Percentiles rank a stretch among this genome's conserved stretches.
These are phyloP conservation scores for Calonectria pseudoreteaudii DNA, from an alignment of 2,329 filamentous ascomycete genomes.

Conservation along the genomic window DNA sequence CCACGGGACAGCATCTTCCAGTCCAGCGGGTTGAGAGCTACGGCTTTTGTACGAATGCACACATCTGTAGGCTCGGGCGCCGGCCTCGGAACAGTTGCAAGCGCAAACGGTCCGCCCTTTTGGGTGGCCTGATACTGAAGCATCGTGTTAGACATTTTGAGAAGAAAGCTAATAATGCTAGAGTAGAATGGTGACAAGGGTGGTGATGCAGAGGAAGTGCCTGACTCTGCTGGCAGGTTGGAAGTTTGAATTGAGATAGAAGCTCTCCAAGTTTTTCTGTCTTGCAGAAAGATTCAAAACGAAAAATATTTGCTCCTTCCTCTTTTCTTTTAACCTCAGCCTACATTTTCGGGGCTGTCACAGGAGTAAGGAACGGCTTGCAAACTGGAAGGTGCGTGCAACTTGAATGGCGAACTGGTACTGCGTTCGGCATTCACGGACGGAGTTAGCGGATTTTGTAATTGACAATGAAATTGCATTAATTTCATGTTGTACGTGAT, in stretches of 20 bases:
- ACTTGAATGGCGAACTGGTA: not conserved
- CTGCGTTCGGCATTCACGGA: not conserved
- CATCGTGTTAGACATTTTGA: slow-evolving; percentile 24
- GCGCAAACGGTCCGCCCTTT: slow-evolving; percentile 31
- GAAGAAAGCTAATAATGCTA: not conserved
- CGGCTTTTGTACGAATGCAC: slow-evolving; percentile 35
- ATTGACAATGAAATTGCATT: not conserved
- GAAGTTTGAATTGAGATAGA: not conserved
- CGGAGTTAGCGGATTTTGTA: slow-evolving; percentile 22
- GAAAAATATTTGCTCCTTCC: not conserved
- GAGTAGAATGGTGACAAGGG: not conserved
- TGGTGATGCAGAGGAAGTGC: not conserved
- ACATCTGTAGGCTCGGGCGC: slow-evolving; percentile 27
- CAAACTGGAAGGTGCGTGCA: not conserved
- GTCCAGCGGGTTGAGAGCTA: slow-evolving; percentile 39
- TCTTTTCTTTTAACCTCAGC: not conserved
- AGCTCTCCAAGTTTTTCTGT: too few relatives aligned
- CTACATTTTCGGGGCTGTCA: not conserved
- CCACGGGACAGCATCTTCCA: slow-evolving; percentile 34
- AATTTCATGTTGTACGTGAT: not conserved
- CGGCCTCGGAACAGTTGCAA: slow-evolving; percentile 29
- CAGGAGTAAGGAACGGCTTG: not conserved
- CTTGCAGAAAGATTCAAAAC: not conserved
- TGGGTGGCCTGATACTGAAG: slow-evolving; percentile 31
- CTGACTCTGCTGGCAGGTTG: not conserved